Evolutionary conservation across 2,329 filamentous ascomycete genomes (phyloP).

Genomic region (Coniochaeta sp.): DNA sequence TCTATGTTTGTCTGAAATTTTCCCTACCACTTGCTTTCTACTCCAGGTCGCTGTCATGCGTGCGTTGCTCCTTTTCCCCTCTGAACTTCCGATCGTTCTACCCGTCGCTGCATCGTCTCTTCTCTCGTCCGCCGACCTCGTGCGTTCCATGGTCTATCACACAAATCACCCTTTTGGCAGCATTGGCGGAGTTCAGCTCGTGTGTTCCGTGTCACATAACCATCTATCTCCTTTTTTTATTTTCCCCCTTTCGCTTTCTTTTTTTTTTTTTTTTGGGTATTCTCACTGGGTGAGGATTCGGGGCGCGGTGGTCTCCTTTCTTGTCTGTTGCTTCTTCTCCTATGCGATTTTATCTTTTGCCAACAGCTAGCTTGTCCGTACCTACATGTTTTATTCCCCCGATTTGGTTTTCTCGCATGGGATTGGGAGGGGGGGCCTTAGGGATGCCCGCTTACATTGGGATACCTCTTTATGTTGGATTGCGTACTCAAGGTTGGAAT

Average conservation of each 20-base stretch:
- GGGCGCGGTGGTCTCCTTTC: background rate
- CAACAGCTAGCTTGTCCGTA: background rate
- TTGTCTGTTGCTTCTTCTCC: background rate
- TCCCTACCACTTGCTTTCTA: background rate
- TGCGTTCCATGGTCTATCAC: background rate
- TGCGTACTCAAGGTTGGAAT: background rate
- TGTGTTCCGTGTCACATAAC: background rate
- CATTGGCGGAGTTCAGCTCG: background rate
- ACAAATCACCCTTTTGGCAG: background rate
- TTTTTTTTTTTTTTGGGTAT: background rate
- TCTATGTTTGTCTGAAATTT: background rate
- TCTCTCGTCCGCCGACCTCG: background rate
- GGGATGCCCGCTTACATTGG: too few species aligned
- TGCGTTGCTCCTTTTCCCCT: background rate
- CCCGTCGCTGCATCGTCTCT: background rate
- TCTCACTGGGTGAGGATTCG: background rate
- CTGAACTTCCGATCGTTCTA: background rate
- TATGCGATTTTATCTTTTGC: background rate
- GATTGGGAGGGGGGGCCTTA: background rate
- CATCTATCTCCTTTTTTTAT: background rate
- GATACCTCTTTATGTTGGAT: background rate
- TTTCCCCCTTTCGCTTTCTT: background rate
- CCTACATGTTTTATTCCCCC: background rate
- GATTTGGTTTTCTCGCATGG: background rate
- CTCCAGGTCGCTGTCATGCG: background rate